A percentile compares a stretch with the other conserved stretches of the same genome.
These are phyloP conservation scores for Dichomitus squalens DNA, from an alignment of 1,284 basidiomycete species.

Conservation along the genomic window DNA sequence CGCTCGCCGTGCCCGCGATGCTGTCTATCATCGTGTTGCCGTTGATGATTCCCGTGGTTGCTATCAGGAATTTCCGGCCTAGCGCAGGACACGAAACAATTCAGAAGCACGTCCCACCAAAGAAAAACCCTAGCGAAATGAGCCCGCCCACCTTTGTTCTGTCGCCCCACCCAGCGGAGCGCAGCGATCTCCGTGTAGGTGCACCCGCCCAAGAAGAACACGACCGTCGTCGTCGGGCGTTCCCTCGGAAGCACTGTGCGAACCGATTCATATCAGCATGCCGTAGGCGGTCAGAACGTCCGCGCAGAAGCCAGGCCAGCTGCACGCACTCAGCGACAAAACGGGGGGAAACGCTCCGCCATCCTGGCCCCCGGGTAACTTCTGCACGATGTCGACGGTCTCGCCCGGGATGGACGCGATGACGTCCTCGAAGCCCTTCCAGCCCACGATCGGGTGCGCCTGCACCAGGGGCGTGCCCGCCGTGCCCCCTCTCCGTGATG, in stretches of 20 bases:
- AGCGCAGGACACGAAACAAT: constrained; percentile 1
- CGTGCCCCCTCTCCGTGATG: constrained; percentile 29
- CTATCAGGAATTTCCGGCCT: constrained; percentile 86
- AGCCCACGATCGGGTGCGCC: constrained; percentile 91
- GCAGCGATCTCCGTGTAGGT: constrained; percentile 98
- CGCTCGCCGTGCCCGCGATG: constrained; percentile 50
- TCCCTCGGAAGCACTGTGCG: constrained; percentile 49
- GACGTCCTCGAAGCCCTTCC: constrained; percentile 96
- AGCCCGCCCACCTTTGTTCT: constrained; percentile 66
- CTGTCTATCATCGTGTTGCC: constrained; percentile 74
- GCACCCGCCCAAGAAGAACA: constrained; percentile 98
- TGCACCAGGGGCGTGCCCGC: constrained; percentile 52
- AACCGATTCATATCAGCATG: not conserved
- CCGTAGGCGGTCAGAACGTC: constrained; percentile 1
- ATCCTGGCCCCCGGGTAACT: constrained; percentile 36
- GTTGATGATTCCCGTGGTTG: constrained; percentile 87
- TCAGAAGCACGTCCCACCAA: constrained; percentile 2
- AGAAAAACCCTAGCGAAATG: constrained; percentile 2
- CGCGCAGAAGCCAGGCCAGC: not conserved
- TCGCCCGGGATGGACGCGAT: constrained; percentile 82
- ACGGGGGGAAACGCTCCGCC: constrained; percentile 34
- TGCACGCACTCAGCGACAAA: constrained; percentile 46
- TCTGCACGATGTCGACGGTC: constrained; percentile 81
- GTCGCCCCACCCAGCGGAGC: constrained; percentile 86
- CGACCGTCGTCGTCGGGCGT: constrained; percentile 78